phyloP scores from a whole-genome alignment of 2,329 filamentous ascomycete genomes.

The Diaporthe sp. region DNA sequence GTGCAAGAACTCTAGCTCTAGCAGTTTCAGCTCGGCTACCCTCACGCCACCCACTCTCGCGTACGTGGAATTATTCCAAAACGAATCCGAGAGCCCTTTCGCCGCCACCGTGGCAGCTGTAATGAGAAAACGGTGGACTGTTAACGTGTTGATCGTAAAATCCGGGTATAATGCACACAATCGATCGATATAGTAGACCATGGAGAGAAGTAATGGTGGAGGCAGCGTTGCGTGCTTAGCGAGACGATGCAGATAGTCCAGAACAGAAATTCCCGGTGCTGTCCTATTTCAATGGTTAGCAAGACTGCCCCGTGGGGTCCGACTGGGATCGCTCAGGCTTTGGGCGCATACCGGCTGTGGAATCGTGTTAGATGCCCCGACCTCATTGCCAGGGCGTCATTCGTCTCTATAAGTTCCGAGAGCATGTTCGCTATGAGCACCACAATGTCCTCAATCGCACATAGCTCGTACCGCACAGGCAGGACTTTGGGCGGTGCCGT shows the following conservation, averaged over 20 bases:
- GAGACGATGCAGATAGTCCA: slow-evolving; percentile 92
- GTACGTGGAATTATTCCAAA: slow-evolving; percentile 99
- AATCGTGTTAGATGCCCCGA: slow-evolving; percentile 92
- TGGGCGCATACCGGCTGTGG: slow-evolving; percentile 81
- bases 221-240: slow-evolving; percentile 95
- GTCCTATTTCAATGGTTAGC: slow-evolving; percentile 55
- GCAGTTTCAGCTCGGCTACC: slow-evolving; percentile 86
- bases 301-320: slow-evolving; percentile 41
- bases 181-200: slow-evolving; percentile 99
- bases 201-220: slow-evolving; percentile 93
- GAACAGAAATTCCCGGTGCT: slow-evolving; percentile 90
- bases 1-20: slow-evolving; percentile 94
- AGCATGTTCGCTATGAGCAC: slow-evolving; percentile 95
- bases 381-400: slow-evolving; percentile 87
- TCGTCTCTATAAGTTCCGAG: slow-evolving; percentile 92
- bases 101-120: slow-evolving; percentile 95
- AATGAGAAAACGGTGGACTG: slow-evolving; percentile 96
- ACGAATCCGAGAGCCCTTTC: slow-evolving; percentile 95
- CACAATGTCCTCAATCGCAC: slow-evolving; percentile 87
- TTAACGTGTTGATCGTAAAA: slow-evolving; percentile 96
- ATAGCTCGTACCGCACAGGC: slow-evolving; percentile 83
- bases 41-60: slow-evolving; percentile 94
- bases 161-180: slow-evolving; percentile 92
- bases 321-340: neutral
- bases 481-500: slow-evolving; percentile 68